Percentiles rank a stretch among this genome's conserved stretches.
Evolutionary conservation across 768 basidiomycete genomes (phyloP).

Genomic region (Kwoniella europaea): DNA sequence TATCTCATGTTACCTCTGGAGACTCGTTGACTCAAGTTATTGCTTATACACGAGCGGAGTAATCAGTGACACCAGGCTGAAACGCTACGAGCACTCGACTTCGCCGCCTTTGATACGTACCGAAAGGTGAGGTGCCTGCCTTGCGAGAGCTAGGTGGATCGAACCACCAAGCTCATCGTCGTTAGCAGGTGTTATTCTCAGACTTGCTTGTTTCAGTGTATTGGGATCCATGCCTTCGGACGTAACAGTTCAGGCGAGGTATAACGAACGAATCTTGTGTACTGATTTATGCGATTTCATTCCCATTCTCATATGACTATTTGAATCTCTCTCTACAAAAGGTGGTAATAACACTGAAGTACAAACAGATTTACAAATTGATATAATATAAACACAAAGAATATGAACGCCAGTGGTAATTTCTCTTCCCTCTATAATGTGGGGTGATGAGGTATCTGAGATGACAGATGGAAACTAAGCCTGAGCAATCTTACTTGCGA

Average conservation of each 20-base stretch:
- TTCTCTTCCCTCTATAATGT: constrained; percentile 11
- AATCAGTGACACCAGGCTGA: not conserved
- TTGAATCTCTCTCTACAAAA: not conserved
- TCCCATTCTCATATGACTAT: not conserved
- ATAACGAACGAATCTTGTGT: no score
- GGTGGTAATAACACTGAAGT: not conserved
- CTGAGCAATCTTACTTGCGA: constrained; percentile 56
- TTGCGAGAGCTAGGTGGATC: not conserved
- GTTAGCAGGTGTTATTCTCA: not conserved
- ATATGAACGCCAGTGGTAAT: not conserved
- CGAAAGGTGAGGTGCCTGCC: not conserved
- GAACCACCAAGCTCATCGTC: no score
- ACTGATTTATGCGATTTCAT: no score
- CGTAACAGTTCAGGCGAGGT: no score
- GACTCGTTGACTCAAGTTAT: no score
- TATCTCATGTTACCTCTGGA: no score
- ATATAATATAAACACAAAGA: not conserved
- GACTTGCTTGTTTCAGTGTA: no score
- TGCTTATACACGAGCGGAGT: not conserved
- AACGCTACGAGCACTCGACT: not conserved
- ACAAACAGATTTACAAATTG: not conserved
- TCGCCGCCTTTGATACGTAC: not conserved
- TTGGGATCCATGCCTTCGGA: no score
- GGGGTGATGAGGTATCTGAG: constrained; percentile 5
- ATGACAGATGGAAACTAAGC: constrained; percentile 32